These are phyloP conservation scores for Elsinoe australis DNA, from an alignment of 2,329 filamentous ascomycete species.

Conservation along the genomic window DNA sequence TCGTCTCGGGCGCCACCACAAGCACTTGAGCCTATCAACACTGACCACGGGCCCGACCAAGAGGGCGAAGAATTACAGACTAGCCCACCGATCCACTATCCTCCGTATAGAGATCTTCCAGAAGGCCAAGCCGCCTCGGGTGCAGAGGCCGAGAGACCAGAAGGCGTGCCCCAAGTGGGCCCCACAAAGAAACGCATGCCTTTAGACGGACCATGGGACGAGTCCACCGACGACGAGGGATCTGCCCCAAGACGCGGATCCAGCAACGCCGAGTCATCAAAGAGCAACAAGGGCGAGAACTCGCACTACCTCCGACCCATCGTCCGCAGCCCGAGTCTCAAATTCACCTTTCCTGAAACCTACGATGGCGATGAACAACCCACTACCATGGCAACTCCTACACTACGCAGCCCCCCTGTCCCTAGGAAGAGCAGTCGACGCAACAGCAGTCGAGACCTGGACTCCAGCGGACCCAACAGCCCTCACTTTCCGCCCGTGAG, in stretches of 20 bases:
- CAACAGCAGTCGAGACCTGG: constrained; percentile 11
- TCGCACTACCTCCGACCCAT: constrained; percentile 19
- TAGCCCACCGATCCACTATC: constrained; percentile 28
- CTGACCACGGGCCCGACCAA: constrained; percentile 54
- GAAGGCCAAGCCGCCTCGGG: constrained; percentile 21
- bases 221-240: constrained; percentile 13
- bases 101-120: constrained; percentile 29
- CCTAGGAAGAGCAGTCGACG: constrained; percentile 7
- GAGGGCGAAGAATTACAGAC: constrained; percentile 30
- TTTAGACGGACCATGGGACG: constrained; percentile 19
- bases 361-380: background rate
- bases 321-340: constrained; percentile 18
- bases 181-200: constrained; percentile 17
- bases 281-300: background rate
- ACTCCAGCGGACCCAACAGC: background rate
- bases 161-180: constrained; percentile 14
- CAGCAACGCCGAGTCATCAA: constrained; percentile 6
- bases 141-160: constrained; percentile 20
- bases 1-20: constrained; percentile 67
- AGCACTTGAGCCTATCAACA: constrained; percentile 9
- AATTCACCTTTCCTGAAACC: constrained; percentile 12
- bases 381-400: background rate
- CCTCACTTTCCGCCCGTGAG: constrained; percentile 9
- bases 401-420: background rate
- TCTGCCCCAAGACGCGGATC: background rate